These are phyloP conservation scores for Sequoia sempervirens DNA, from an alignment of 75 land plant genomes.

Conservation along the genomic window DNA sequence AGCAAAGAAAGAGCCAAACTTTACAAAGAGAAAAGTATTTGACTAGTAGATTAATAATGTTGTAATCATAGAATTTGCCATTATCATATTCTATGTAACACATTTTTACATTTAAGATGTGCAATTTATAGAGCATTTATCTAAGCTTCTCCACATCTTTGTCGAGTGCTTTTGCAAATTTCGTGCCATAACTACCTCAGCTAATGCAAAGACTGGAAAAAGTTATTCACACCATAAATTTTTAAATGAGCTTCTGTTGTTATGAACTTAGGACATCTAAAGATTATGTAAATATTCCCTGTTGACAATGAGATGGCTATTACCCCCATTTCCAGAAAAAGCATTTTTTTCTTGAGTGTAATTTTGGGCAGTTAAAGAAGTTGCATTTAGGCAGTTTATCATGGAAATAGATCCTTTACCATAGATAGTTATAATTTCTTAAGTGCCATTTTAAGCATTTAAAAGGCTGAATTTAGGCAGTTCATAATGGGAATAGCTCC, in stretches of 20 bases:
- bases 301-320: not conserved
- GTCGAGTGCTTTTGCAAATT: not conserved
- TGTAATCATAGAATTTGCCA: not conserved
- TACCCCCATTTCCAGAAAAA: not conserved
- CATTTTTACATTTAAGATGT: not conserved
- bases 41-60: not conserved
- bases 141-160: not conserved
- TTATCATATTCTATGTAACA: not conserved
- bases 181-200: not conserved
- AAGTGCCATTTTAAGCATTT: too few species aligned
- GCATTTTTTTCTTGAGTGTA: not conserved
- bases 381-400: not conserved
- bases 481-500: too few species aligned
- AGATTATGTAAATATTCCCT: not conserved
- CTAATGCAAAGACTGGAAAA: not conserved
- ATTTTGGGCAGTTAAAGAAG: not conserved
- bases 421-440: not conserved
- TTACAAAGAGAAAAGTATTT: not conserved
- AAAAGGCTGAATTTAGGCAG: too few species aligned
- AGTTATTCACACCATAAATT: not conserved
- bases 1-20: not conserved
- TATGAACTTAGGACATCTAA: not conserved
- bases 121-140: not conserved
- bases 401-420: not conserved
- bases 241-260: not conserved